phyloP scores from a whole-genome alignment of 257 asterid species.

The Nicotiana tomentosiformis region DNA sequence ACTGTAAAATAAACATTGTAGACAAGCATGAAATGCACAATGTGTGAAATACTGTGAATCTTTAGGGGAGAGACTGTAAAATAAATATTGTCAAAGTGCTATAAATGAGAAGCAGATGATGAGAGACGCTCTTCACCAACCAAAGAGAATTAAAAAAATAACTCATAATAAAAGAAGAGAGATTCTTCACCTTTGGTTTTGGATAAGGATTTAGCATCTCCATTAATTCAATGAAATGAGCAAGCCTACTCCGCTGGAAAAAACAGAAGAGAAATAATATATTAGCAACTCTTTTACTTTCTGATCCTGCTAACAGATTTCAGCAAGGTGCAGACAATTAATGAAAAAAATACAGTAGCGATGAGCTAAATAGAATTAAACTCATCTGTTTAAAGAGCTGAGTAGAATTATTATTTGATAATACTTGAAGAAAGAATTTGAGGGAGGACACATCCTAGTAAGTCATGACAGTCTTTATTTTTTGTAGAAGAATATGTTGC shows the following conservation, averaged over 20 bases:
- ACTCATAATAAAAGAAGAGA: neutral
- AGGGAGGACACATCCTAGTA: neutral
- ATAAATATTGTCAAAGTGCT: neutral
- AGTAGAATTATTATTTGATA: neutral
- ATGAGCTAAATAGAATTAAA: neutral
- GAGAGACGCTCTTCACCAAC: neutral
- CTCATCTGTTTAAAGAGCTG: neutral
- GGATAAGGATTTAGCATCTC: constrained; percentile 88
- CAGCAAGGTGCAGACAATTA: neutral
- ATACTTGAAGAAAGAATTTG: neutral
- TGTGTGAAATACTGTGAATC: neutral
- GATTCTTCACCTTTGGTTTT: constrained; percentile 56
- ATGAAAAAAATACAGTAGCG: neutral
- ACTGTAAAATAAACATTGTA: too few relatives aligned
- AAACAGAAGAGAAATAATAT: neutral
- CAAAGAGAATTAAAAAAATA: neutral
- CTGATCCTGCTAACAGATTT: neutral
- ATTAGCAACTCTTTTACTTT: neutral
- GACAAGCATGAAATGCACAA: neutral
- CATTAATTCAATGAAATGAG: constrained; percentile 82
- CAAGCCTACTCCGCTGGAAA: constrained; percentile 72
- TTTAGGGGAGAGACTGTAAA: neutral
- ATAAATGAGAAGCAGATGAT: neutral
- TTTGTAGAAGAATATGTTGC: neutral
- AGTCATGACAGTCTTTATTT: neutral